Percentiles rank a stretch among this genome's conserved stretches.
Conservation (phyloP, 306 rosid species). For the Trichosanthes truncata region DNA sequence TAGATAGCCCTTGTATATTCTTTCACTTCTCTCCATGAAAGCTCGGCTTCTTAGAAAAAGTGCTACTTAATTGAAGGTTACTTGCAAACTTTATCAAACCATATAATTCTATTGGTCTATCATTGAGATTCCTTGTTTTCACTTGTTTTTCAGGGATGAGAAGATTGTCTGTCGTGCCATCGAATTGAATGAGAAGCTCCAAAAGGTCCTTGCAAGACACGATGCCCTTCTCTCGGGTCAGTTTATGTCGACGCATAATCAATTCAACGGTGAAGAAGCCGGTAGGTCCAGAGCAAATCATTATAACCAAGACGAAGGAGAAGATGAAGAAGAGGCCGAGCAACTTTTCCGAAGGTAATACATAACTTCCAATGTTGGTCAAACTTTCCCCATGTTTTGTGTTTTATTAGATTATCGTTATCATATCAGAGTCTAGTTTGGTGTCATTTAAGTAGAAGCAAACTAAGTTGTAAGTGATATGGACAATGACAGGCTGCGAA, state of each 20-base stretch:
- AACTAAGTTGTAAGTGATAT: not conserved
- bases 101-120: not conserved
- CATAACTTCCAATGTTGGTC: not conserved
- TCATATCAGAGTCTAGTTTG: not conserved
- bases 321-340: conserved; percentile 84
- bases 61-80: not conserved
- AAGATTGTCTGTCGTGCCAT: conserved; percentile 72
- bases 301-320: conserved; percentile 41
- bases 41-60: not conserved
- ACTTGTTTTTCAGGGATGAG: conserved; percentile 46
- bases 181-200: conserved; percentile 79
- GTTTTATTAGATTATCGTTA: not conserved
- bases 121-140: not conserved
- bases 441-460: not conserved
- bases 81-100: not conserved
- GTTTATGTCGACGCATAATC: conserved; percentile 31
- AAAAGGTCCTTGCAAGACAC: conserved; percentile 76
- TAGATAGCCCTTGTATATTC: not conserved
- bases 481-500: conserved; percentile 53
- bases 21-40: not conserved
- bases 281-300: conserved; percentile 38
- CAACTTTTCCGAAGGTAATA: conserved; percentile 80
- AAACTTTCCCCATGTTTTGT: not conserved
- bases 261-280: conserved; percentile 33
- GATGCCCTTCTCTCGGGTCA: conserved; percentile 66